phyloP scores from a whole-genome alignment of 148 eudicot genomes.

The Vaccinium darrowii region DNA sequence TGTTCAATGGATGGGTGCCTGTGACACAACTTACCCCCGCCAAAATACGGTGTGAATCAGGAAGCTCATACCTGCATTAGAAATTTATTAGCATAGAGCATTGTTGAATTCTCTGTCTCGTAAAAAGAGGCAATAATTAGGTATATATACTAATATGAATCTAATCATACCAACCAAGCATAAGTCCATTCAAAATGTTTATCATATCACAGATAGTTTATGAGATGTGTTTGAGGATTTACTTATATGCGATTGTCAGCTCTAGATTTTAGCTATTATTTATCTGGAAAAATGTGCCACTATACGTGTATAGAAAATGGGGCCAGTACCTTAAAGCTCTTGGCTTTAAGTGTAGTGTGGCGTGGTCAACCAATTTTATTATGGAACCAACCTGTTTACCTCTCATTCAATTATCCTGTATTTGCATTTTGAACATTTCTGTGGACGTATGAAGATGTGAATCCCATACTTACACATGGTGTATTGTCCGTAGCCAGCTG shows the following conservation, averaged over 20 bases:
- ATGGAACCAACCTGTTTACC: not conserved
- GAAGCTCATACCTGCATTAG: conserved; percentile 87
- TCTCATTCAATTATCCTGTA: not conserved
- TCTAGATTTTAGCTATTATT: not conserved
- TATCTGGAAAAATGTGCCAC: not conserved
- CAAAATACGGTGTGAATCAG: conserved; percentile 79
- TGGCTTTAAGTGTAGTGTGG: not conserved
- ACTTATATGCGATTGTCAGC: not conserved
- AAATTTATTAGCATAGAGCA: not conserved
- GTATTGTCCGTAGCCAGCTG: conserved; percentile 83
- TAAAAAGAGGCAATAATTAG: not conserved
- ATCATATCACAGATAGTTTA: not conserved
- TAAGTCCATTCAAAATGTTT: not conserved
- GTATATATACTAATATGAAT: not conserved
- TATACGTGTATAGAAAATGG: not conserved
- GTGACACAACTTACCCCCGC: conserved; percentile 53
- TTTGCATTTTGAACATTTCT: not conserved
- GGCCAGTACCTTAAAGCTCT: not conserved
- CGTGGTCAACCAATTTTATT: not conserved
- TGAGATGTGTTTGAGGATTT: not conserved
- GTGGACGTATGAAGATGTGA: not conserved
- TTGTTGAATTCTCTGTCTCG: not conserved
- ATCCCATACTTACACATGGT: conserved; percentile 78
- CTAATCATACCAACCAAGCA: conserved; percentile 3
- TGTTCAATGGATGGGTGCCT: not conserved